These are phyloP conservation scores for Penicillium soppii DNA, from an alignment of 495 filamentous ascomycete species.

Conservation along the genomic window DNA sequence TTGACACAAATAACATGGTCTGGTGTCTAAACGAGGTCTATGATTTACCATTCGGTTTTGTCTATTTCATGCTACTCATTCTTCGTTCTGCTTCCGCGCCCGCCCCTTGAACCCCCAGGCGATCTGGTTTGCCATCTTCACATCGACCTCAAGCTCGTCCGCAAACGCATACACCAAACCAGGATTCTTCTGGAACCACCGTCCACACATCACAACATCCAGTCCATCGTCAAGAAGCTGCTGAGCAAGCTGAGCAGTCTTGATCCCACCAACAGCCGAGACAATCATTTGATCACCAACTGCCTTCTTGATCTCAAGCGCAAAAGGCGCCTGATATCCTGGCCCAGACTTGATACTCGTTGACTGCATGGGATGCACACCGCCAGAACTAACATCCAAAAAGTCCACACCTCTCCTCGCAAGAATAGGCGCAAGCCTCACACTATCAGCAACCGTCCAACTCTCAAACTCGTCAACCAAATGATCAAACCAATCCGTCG, in stretches of 20 bases:
- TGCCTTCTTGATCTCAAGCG: constrained; percentile 46
- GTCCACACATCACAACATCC: constrained; percentile 49
- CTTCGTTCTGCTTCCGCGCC: too few species aligned
- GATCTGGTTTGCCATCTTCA: constrained; percentile 60
- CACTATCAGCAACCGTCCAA: constrained; percentile 52
- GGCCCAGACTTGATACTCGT: constrained; percentile 46
- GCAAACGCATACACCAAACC: constrained; percentile 63
- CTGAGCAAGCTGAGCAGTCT: constrained; percentile 41
- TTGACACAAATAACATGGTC: too few species aligned
- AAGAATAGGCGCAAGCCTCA: constrained; percentile 44
- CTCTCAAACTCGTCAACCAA: constrained; percentile 40
- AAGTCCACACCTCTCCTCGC: constrained; percentile 54
- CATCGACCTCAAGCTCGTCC: constrained; percentile 59
- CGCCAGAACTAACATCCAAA: constrained; percentile 57
- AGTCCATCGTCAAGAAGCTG: constrained; percentile 44
- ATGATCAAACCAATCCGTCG: constrained; percentile 54
- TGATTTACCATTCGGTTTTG: too few species aligned
- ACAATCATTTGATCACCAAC: constrained; percentile 46
- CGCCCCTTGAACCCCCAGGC: constrained; percentile 42
- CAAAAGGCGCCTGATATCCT: constrained; percentile 47
- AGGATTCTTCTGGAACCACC: constrained; percentile 62
- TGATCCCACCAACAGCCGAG: constrained; percentile 52
- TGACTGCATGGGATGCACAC: constrained; percentile 50
- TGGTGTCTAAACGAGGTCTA: too few species aligned
- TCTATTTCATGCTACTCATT: too few species aligned